Percentiles rank a stretch among this genome's conserved stretches.
Conservation (phyloP, 2,329 filamentous ascomycete species). For the Aspergillus japonicus region DNA sequence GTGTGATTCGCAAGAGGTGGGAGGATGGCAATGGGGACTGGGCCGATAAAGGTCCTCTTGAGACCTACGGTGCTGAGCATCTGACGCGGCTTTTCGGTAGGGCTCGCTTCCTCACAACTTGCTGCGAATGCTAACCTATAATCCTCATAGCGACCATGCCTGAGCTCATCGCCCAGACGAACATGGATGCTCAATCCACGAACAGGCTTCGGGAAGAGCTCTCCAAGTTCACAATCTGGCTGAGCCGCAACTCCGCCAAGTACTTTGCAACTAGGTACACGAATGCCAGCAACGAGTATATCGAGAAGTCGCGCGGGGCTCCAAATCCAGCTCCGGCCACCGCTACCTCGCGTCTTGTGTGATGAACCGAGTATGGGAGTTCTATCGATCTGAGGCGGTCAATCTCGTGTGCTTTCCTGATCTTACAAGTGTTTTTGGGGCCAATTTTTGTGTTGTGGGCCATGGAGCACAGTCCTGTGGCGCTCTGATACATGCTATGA, state of each 20-base stretch:
- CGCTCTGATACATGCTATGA: slow-evolving; percentile 11
- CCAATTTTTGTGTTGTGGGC: neutral
- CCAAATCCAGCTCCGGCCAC: slow-evolving; percentile 31
- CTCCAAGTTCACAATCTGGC: slow-evolving; percentile 79
- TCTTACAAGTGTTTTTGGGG: neutral
- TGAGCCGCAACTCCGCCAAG: slow-evolving; percentile 70
- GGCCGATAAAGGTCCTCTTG: slow-evolving; percentile 68
- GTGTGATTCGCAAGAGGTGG: slow-evolving; percentile 71
- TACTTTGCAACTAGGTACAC: slow-evolving; percentile 64
- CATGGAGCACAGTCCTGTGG: neutral
- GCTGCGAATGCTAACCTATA: slow-evolving; percentile 9
- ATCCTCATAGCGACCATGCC: slow-evolving; percentile 72
- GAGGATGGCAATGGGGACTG: slow-evolving; percentile 61
- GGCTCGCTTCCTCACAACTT: slow-evolving; percentile 25
- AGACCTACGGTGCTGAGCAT: slow-evolving; percentile 92
- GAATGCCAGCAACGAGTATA: slow-evolving; percentile 41
- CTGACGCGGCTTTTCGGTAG: slow-evolving; percentile 83
- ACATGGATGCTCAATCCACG: slow-evolving; percentile 93
- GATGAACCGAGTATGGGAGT: neutral
- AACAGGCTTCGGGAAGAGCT: slow-evolving; percentile 86
- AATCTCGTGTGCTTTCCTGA: neutral
- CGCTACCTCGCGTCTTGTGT: slow-evolving; percentile 33
- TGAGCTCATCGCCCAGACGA: slow-evolving; percentile 92
- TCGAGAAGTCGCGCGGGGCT: slow-evolving; percentile 35
- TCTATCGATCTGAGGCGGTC: neutral